A percentile compares a stretch with the other conserved stretches of the same genome.
phyloP scores from a whole-genome alignment of 441 rosid species.

The Gossypium davidsonii region DNA sequence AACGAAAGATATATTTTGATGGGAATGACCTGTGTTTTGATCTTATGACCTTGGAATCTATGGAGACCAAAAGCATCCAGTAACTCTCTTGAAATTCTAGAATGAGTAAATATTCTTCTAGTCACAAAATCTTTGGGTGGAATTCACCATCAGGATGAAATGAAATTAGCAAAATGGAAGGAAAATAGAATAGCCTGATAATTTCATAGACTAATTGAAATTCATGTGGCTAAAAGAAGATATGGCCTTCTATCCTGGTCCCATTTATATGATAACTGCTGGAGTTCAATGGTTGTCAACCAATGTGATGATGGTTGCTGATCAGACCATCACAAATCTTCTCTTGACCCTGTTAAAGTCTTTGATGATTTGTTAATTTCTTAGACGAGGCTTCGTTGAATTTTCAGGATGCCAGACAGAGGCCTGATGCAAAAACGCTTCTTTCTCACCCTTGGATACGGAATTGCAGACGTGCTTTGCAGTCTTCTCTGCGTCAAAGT shows the following conservation, averaged over 20 bases:
- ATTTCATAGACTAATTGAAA: neutral
- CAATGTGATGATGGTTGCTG: neutral
- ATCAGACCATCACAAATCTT: neutral
- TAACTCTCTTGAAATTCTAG: neutral
- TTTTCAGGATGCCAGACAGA: conserved; percentile 89
- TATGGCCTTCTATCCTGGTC: neutral
- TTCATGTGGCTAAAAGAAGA: neutral
- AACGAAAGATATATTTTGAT: neutral
- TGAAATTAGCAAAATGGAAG: neutral
- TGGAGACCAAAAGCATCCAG: neutral
- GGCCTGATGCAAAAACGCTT: conserved; percentile 97
- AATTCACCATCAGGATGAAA: neutral
- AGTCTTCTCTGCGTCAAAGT: conserved; percentile 78
- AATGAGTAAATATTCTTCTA: neutral
- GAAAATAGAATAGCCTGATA: neutral
- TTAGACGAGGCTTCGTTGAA: conserved; percentile 18
- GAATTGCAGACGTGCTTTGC: conserved; percentile 81
- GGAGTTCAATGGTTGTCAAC: neutral
- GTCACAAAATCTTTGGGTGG: neutral
- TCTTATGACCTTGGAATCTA: neutral
- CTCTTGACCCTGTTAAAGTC: neutral
- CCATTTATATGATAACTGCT: neutral
- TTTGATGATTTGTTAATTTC: neutral
- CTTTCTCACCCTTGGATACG: conserved; percentile 99
- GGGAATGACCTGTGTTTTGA: neutral